Conservation (phyloP, 2,329 filamentous ascomycete species). For the Decorospora gaudefroyi region DNA sequence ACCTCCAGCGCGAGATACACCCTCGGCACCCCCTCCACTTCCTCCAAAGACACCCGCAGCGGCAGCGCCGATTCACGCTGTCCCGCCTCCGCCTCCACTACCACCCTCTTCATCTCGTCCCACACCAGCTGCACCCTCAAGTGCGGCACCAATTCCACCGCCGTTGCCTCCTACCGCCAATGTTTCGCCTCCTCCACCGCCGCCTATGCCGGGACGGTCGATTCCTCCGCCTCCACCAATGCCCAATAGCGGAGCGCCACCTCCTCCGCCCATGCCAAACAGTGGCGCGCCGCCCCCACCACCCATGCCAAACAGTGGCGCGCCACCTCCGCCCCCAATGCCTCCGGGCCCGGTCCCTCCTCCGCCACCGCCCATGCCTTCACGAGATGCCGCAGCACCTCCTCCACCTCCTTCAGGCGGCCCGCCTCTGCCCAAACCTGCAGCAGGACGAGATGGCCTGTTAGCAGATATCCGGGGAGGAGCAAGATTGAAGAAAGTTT, state of each 20-base stretch:
- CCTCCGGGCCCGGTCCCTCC: no score
- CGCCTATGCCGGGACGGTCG: constrained; percentile 2
- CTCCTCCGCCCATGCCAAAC: constrained; percentile 31
- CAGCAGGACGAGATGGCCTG: constrained; percentile 62
- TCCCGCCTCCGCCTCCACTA: constrained; percentile 32
- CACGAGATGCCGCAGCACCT: constrained; percentile 33
- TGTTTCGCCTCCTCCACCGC: constrained; percentile 32
- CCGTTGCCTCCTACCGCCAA: constrained; percentile 33
- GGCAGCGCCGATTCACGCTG: constrained; percentile 58
- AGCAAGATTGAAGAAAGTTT: constrained; percentile 72
- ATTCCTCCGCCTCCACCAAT: constrained; percentile 4
- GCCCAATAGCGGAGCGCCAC: constrained; percentile 16
- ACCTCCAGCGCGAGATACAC: constrained; percentile 51
- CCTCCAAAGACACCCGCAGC: constrained; percentile 48
- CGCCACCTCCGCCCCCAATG: constrained; percentile 46
- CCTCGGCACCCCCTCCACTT: constrained; percentile 47
- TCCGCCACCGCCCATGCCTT: constrained; percentile 48
- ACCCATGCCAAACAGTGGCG: no score
- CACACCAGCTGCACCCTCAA: constrained; percentile 32
- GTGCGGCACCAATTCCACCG: constrained; percentile 37
- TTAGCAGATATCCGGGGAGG: constrained; percentile 72
- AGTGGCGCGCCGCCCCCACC: constrained; percentile 26
- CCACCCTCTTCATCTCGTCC: constrained; percentile 38
- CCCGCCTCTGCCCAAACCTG: constrained; percentile 44
- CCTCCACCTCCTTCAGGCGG: constrained; percentile 43